Base-by-base conservation (phyloP, 2,329 filamentous ascomycete species). In the Alternaria burnsii region DNA sequence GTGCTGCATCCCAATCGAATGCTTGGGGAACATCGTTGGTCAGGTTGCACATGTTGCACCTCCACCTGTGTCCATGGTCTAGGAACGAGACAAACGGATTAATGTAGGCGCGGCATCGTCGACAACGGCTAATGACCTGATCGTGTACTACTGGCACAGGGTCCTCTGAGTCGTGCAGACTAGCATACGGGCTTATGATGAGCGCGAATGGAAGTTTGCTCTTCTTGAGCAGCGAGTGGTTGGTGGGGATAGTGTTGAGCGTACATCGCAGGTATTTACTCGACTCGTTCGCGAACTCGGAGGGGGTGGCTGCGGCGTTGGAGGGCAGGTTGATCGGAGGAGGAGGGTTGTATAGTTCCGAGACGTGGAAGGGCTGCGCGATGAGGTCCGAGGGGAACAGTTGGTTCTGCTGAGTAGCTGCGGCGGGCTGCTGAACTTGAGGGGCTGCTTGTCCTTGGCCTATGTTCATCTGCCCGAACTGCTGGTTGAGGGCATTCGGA, bases 1-100 rank as follows among this genome's bases (percentile, higher is more conserved):
- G 86, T 44, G 92, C 90, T 34, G 93, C 90, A 80, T 99, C 95
- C 95, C 95, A 99, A 78, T 99, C 95, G 69, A 99, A 99, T 38
- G 94, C 94, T 64, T 99, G 95, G n/a, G 95, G 95, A 40, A 98
- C 94, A 72, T 99, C 95, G 78, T 99, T 99, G 70, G 94, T 97
- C 67, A 99, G 85, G 80, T 97, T 98, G 81, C 95, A 99, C 94
- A 99, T 97, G 82, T 99, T 99, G 83, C 95, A 99, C 75, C 94
- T 90, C 95, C 95, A 99, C 76, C 95, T 88, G 81, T 99, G 95
- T 47, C 95, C 95, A 76, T 98, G 93, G 73, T 99, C 95, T 62
- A 99, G 83, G 82, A 99, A 99, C 47, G 92, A 68, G 61, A 97
- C 95, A 71, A 94, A 99, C 12, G 95, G 94, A 78, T 98, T 98